Evolutionary conservation across 805 yeast species (phyloP), one percentile per base, ranked within the genome.

Genomic region (Wickerhamomyces rabaulensis): DNA sequence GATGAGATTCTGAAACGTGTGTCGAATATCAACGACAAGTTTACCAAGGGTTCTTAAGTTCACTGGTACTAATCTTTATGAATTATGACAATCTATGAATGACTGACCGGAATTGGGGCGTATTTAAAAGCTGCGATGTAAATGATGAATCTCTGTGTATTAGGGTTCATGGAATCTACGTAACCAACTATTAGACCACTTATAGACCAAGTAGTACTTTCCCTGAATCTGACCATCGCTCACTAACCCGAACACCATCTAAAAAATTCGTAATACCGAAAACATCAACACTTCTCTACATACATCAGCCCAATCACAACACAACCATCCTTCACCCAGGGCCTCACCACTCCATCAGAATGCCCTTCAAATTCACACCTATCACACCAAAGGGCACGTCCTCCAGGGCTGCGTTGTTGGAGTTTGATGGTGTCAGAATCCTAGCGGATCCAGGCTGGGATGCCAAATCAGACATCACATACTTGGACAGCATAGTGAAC

Each of bases 381-480:
- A 25, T 65, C 26, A 45, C 52, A 6, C 63, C 64, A 9, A 39
- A 44, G 22, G 44, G 51, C 41, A 25, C 50, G 1, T 43, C 52
- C 25, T 46, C 52, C 9, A 51, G 69, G 47, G 82, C 83, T 2
- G 70, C 82, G 12, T 52, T 82, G 21, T 56, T 85, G 21, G 70
- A 75, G 16, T 80, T 85, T 57, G 89, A 83, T 41, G 67, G 67
- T 42, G 73, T 80, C 23, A 74, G 73, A 27, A 69, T 84, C 2
- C 60, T 84, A 40, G 82, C 88, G 0, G 94, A 86, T 54, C 91
- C 91, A 0, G 79, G 83, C 3, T 86, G 92, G 92, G 78, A 80
- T 56, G 86, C 87, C 2, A 52, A 61, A 10, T 56, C 69, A 2
- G 69, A 70, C 41, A 51, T 76, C 1, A 59, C 70, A 1, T 73